Conservation (phyloP, 2,329 filamentous ascomycete genomes). For the Hymenoscyphus repandus region DNA sequence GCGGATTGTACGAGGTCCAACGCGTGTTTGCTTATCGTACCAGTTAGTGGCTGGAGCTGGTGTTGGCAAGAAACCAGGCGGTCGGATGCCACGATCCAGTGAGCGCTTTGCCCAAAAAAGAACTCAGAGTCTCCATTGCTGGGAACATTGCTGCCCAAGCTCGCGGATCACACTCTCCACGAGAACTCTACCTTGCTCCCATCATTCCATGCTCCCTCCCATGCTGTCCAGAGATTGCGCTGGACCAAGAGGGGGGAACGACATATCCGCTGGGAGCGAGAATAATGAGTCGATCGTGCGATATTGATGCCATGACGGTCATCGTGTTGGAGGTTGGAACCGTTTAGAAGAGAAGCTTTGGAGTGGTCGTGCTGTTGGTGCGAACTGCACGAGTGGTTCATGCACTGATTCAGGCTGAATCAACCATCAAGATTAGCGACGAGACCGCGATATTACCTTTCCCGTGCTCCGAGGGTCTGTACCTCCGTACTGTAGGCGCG, state of each 20-base stretch:
- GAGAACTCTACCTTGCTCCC: no score
- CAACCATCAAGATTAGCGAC: slow-evolving; percentile 9
- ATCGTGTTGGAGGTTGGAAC: not conserved
- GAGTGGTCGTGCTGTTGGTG: not conserved
- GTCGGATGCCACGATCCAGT: not conserved
- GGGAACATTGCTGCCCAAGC: not conserved
- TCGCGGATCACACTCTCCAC: not conserved
- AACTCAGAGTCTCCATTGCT: not conserved
- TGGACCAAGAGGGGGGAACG: no score
- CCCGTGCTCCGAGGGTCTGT: not conserved
- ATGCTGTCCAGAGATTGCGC: no score
- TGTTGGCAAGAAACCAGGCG: not conserved
- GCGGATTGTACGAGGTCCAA: not conserved
- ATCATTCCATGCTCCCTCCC: no score
- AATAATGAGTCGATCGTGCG: not conserved
- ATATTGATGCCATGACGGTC: not conserved
- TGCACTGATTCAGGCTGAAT: slow-evolving; percentile 8
- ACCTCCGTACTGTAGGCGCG: no score
- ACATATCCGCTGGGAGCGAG: no score
- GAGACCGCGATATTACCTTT: slow-evolving; percentile 3
- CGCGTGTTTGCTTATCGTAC: not conserved
- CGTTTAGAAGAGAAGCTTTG: not conserved
- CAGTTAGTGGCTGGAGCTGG: not conserved
- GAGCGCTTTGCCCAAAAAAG: not conserved
- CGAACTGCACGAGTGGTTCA: not conserved